Evolutionary conservation across 352 stramenopile genomes (phyloP).

Genomic region (Elongisporangium undulatum): DNA sequence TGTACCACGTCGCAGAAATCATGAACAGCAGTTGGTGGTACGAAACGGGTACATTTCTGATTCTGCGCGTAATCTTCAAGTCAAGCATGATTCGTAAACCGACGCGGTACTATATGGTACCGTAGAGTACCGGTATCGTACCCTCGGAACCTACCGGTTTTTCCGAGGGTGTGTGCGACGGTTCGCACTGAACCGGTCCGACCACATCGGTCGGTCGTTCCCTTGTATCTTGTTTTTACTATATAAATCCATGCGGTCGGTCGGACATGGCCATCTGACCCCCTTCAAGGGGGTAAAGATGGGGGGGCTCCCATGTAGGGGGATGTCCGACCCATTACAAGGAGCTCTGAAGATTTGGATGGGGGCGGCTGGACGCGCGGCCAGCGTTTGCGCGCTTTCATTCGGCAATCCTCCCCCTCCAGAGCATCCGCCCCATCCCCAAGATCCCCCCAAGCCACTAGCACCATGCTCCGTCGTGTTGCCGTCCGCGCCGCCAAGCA

Average conservation of each 20-base stretch:
- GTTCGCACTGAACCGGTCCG: slow-evolving; percentile 10
- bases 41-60: too few relatives aligned
- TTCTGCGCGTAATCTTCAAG: not conserved
- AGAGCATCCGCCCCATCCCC: slow-evolving; percentile 10
- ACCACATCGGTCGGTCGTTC: slow-evolving; percentile 6
- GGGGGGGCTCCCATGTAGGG: not conserved
- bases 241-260: not conserved
- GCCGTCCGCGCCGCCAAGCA: slow-evolving; percentile 38
- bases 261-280: not conserved
- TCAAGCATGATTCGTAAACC: not conserved
- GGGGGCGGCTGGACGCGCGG: not conserved
- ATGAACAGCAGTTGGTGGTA: not conserved
- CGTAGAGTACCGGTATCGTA: slow-evolving; percentile 8
- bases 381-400: slow-evolving; percentile 10
- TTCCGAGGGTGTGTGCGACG: not conserved
- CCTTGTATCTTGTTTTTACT: not conserved
- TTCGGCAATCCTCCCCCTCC: slow-evolving; percentile 26
- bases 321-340: slow-evolving; percentile 25
- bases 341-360: slow-evolving; percentile 10
- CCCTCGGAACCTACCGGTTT: not conserved
- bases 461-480: slow-evolving; percentile 49
- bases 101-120: not conserved
- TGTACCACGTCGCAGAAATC: not conserved
- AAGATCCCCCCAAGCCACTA: not conserved
- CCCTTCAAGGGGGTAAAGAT: not conserved